A percentile compares a stretch with the other conserved stretches of the same genome.
Conservation (phyloP, 352 stramenopile species). For the Phytophthora constricta region DNA sequence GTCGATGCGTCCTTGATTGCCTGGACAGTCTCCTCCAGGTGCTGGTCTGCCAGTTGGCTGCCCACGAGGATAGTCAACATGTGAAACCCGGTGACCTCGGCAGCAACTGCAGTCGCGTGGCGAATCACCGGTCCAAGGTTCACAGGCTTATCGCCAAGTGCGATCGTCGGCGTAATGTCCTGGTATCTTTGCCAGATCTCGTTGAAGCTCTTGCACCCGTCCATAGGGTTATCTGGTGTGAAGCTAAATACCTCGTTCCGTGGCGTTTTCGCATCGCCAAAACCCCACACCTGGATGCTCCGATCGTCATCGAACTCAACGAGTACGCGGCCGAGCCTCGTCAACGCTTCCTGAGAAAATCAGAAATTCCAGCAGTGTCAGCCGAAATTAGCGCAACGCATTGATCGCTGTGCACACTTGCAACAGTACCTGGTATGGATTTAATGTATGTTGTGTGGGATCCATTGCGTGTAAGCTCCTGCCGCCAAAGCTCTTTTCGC, state of each 20-base stretch:
- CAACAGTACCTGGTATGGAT: conserved; percentile 76
- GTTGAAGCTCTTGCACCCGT: conserved; percentile 58
- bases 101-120: conserved; percentile 55
- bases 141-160: conserved; percentile 61
- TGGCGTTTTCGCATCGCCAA: conserved; percentile 65
- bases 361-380: no score
- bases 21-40: conserved; percentile 57
- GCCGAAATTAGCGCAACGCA: no score
- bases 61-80: conserved; percentile 78
- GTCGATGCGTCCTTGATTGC: conserved; percentile 76
- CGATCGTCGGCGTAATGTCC: conserved; percentile 57
- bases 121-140: conserved; percentile 80
- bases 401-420: no score
- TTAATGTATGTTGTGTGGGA: conserved; percentile 44
- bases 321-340: conserved; percentile 60
- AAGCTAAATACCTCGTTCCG: conserved; percentile 52
- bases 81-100: conserved; percentile 64
- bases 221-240: conserved; percentile 41
- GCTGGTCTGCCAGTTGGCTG: conserved; percentile 61
- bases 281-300: conserved; percentile 76
- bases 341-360: conserved; percentile 33
- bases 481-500: conserved; percentile 60
- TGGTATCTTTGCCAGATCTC: conserved; percentile 72
- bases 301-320: conserved; percentile 84
- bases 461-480: conserved; percentile 69